Base-by-base conservation (phyloP, 371 early-diverging fungal genomes). In the Actinomortierella wolfii region DNA sequence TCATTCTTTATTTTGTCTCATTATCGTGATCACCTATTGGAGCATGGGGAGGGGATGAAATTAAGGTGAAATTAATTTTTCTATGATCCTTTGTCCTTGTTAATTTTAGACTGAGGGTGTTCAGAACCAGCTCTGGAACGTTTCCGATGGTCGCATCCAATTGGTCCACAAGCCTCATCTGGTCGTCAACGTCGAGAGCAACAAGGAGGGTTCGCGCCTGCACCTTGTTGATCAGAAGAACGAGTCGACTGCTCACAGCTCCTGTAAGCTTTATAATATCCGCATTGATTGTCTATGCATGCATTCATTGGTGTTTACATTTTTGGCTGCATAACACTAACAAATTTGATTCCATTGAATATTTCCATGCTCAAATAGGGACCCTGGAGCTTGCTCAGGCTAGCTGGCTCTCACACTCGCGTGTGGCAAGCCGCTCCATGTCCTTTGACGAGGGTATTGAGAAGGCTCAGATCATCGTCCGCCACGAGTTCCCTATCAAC, bases 61-160 rank as follows among this genome's bases (percentile, higher is more conserved):
- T 9, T 46, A 46, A 46, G 9, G 17, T 46, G 18, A 20, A 7
- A 46, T 49, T 57, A 9, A 46, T 26, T 15, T 6, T 15, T 44
- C 13, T 13, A 15, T 44, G 20, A 44, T 20, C 20, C 15, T 13
- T 21, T n/a, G 18, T 56, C 34, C 39, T 54, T 46, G 11, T 25
- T 23, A 13, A 26, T 41, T 3, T n/a, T 45, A 65, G 64, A 64
- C 57, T 51, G 71, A 70, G 39, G 71, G 71, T 20, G 39, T 47
- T 25, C 43, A 54, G 40, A 70, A 64, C 48, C 71, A 70, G 56
- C 71, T 70, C 57, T 70, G 71, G 71, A 65, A 52, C 45, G 55
- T 64, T 23, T 57, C 51, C 24, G 61, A 61, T 11, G 71, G 71
- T 28, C 56, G 61, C 54, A 70, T 70, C 34, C 71, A 70, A 49